Evolutionary conservation across 1,284 basidiomycete species (phyloP).

Genomic region (Ganoderma lingzhi): DNA sequence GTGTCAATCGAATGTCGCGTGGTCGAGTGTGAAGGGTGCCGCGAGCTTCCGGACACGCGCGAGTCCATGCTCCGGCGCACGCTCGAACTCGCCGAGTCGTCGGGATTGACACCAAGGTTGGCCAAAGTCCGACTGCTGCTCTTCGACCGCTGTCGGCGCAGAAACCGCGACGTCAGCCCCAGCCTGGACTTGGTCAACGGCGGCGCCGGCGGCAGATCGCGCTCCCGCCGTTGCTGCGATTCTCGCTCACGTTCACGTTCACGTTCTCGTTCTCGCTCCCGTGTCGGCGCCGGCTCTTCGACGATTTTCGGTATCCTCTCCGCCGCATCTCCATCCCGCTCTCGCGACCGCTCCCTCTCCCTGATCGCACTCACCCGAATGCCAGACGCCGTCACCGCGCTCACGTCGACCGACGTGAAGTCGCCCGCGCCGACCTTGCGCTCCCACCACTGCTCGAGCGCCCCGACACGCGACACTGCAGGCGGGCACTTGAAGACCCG

Average conservation of each 20-base stretch:
- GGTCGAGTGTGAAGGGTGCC: constrained; percentile 27
- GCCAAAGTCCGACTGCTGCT: constrained; percentile 21
- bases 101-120: neutral
- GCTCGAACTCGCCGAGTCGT: constrained; percentile 29
- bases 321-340: neutral
- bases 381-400: constrained; percentile 33
- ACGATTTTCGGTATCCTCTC: constrained; percentile 35
- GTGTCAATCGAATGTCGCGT: constrained; percentile 38
- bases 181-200: constrained; percentile 37
- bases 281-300: constrained; percentile 24
- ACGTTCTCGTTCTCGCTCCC: neutral
- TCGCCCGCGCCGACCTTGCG: constrained; percentile 74
- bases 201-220: constrained; percentile 5
- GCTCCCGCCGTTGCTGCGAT: neutral
- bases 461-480: constrained; percentile 55
- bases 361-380: constrained; percentile 36
- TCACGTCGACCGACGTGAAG: constrained; percentile 41
- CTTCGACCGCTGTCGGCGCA: constrained; percentile 38
- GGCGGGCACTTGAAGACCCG: constrained; percentile 80
- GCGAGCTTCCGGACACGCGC: constrained; percentile 23
- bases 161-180: constrained; percentile 34
- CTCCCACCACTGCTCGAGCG: constrained; percentile 80
- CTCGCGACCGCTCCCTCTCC: constrained; percentile 26
- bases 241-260: neutral
- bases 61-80: constrained; percentile 38